A percentile compares a stretch with the other conserved stretches of the same genome.
These are phyloP conservation scores for Lachnellula hyalina DNA, from an alignment of 2,329 filamentous ascomycete species.

Conservation along the genomic window DNA sequence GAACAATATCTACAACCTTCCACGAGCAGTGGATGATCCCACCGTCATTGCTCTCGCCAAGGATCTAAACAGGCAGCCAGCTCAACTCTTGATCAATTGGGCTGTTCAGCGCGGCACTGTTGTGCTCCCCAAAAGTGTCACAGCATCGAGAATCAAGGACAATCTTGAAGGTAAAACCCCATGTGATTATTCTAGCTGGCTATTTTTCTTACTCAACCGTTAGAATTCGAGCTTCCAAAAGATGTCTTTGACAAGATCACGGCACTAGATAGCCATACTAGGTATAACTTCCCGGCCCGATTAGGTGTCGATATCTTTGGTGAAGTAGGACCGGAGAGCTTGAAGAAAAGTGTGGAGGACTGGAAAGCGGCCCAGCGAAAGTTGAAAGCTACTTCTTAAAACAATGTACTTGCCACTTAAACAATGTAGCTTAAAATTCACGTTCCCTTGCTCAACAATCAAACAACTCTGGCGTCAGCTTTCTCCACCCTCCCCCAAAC, in stretches of 20 bases:
- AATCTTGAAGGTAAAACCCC: conserved; percentile 35
- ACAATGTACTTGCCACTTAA: neutral
- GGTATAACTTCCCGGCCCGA: conserved; percentile 40
- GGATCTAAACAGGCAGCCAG: conserved; percentile 45
- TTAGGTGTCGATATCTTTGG: conserved; percentile 41
- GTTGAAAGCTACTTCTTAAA: conserved; percentile 4
- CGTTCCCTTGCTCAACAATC: too few species aligned
- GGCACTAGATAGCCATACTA: conserved; percentile 34
- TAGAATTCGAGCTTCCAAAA: conserved; percentile 35
- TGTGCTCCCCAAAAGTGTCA: conserved; percentile 51
- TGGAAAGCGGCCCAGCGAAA: conserved; percentile 33
- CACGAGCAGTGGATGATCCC: conserved; percentile 42
- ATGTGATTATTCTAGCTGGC: neutral
- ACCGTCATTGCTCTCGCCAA: conserved; percentile 48
- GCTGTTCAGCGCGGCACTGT: conserved; percentile 48
- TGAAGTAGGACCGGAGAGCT: conserved; percentile 34
- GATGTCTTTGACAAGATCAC: conserved; percentile 36
- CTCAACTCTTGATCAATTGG: conserved; percentile 50
- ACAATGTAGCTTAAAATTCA: too few species aligned
- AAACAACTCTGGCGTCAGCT: too few species aligned
- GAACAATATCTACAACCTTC: conserved; percentile 45
- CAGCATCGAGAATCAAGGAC: conserved; percentile 43
- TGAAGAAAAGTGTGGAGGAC: conserved; percentile 33
- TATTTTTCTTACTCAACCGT: neutral
- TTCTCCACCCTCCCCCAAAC: too few species aligned